phyloP scores from a whole-genome alignment of 2,329 filamentous ascomycete genomes.

The Fusarium pseudograminearum region DNA sequence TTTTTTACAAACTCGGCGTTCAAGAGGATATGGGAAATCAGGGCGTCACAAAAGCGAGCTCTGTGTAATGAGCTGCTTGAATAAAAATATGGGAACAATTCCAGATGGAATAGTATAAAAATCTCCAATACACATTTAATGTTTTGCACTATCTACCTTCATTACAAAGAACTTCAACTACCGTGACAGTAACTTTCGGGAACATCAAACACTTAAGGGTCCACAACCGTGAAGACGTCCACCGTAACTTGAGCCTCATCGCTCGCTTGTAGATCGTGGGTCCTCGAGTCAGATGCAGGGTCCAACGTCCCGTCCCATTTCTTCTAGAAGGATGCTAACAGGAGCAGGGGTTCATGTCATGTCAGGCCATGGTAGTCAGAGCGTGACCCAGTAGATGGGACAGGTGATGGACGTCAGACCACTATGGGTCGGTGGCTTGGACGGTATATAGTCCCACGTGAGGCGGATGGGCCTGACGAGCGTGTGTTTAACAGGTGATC shows the following conservation, averaged over 20 bases:
- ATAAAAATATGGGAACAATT: constrained; percentile 33
- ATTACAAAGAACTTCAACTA: not conserved
- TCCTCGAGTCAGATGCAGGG: constrained; percentile 27
- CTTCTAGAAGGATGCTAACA: constrained; percentile 18
- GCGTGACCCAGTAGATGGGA: constrained; percentile 19
- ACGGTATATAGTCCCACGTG: constrained; percentile 28
- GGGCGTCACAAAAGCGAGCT: constrained; percentile 32
- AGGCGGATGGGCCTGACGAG: constrained; percentile 24
- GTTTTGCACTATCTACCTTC: not conserved
- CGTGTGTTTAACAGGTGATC: constrained; percentile 18
- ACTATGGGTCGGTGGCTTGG: constrained; percentile 45
- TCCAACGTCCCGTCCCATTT: not conserved
- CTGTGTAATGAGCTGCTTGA: constrained; percentile 23
- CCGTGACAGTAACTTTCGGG: not conserved
- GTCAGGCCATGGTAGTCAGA: constrained; percentile 27
- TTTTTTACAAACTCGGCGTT: constrained; percentile 13
- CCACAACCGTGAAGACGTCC: not conserved
- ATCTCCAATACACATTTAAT: constrained; percentile 47
- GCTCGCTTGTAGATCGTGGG: constrained; percentile 22
- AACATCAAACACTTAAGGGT: not conserved
- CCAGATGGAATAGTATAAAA: constrained; percentile 39
- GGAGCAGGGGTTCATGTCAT: constrained; percentile 1
- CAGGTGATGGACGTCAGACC: constrained; percentile 40
- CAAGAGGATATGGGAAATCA: constrained; percentile 18
- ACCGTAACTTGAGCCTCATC: not conserved